These are phyloP conservation scores for Suillus lakei DNA, from an alignment of 768 basidiomycete species.

Conservation along the genomic window DNA sequence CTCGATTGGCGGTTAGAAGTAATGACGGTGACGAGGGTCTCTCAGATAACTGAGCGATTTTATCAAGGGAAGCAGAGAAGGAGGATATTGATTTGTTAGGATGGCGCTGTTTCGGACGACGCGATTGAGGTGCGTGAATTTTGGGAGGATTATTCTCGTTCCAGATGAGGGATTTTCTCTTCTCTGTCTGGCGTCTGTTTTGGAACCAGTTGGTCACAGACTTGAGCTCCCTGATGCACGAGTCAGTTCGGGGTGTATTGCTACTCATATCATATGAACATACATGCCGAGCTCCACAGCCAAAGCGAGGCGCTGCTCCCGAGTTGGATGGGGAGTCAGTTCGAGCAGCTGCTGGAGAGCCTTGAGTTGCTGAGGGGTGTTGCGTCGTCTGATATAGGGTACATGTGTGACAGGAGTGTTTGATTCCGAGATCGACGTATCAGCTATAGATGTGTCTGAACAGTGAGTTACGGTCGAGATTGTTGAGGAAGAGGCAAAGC, in stretches of 20 bases:
- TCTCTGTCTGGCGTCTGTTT: constrained; percentile 68
- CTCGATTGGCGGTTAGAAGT: constrained; percentile 12
- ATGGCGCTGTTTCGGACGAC: constrained; percentile 12
- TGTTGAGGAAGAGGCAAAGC: constrained; percentile 10
- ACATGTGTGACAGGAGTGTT: constrained; percentile 17
- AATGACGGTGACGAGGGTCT: constrained; percentile 26
- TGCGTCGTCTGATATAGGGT: constrained; percentile 36
- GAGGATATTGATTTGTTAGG: constrained; percentile 16
- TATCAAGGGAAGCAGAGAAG: constrained; percentile 34
- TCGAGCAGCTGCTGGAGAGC: constrained; percentile 42
- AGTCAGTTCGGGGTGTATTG: constrained; percentile 12
- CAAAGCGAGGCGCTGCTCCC: constrained; percentile 45
- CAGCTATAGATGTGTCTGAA: constrained; percentile 2
- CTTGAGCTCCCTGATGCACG: constrained; percentile 57
- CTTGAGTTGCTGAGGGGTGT: constrained; percentile 38
- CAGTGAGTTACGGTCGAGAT: constrained; percentile 5
- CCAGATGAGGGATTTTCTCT: constrained; percentile 24
- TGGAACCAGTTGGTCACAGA: constrained; percentile 84
- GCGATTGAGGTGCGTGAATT: constrained; percentile 6
- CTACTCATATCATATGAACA: constrained; percentile 4
- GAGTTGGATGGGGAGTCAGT: constrained; percentile 43
- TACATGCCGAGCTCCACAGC: constrained; percentile 46
- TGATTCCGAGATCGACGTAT: not conserved
- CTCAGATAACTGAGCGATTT: constrained; percentile 34
- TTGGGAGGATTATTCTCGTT: constrained; percentile 29